Base-by-base conservation (phyloP, 139 green algal species). In the Chlamydomonas schloesseri region DNA sequence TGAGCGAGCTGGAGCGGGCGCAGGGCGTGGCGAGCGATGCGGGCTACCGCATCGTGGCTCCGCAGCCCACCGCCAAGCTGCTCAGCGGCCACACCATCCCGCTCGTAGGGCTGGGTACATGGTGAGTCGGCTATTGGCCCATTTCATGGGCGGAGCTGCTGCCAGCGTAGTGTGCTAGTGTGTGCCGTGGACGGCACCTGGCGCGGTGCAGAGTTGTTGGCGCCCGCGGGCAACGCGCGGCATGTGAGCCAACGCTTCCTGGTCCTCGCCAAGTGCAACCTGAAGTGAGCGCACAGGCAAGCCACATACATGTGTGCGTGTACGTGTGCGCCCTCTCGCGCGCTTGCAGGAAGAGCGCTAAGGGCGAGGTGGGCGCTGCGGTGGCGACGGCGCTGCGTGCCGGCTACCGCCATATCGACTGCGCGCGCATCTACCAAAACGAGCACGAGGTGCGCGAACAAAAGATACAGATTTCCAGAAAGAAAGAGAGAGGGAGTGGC, bases 331-430 rank as follows among this genome's bases (percentile, higher is more conserved):
- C n/a, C n/a, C n/a, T n/a, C n/a, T n/a, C n/a, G n/a, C 20, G 8
- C 9, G 18, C 36, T 55, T 18, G 14, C 82, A 92, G 87, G 89
- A 93, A 93, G 71, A 81, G 82, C 33, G 84, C 82, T 26, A 87
- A 75, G 36, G 88, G 89, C 3, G 89, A 95, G 82, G 93, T 95
- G 20, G 71, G 78, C 3, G 72, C 83, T 13, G 91, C 93, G 21
- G 92, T 95, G 36, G 34, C 89, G 9, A 73, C 71, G 31, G 94
- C 93, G 11, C 57, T 96, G 67, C 72, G 88, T 10, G 72, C 68
- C 9, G 94, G 94, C 47, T 96, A 96, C 87, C 90, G 92, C 42
- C 92, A 94, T 84, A 93, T 93, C 70, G 90, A 94, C 83, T 94
- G 90, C 83, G 92, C 92, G 0, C 42, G 55, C 9, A 55, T 93